These are phyloP conservation scores for Yamadazyma atmosphaerica DNA, from an alignment of 1,139 yeast genomes.

Conservation along the genomic window DNA sequence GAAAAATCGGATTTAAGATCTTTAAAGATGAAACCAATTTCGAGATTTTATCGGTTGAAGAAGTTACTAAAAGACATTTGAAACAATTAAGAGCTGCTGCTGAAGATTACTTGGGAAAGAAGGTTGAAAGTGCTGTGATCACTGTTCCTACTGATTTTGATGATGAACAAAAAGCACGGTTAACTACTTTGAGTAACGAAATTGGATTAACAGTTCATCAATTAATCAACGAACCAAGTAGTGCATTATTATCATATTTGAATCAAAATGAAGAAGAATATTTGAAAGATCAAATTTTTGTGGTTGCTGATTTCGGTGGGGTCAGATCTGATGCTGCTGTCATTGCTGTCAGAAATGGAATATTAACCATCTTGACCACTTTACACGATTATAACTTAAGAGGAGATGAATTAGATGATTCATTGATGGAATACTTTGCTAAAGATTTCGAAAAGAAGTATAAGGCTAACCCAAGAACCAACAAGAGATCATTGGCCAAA, in stretches of 20 bases:
- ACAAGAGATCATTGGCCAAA: conserved; percentile 85
- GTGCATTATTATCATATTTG: conserved; percentile 83
- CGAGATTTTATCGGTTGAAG: conserved; percentile 63
- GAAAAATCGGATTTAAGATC: conserved; percentile 69
- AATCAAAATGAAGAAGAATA: conserved; percentile 54
- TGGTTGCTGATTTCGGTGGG: conserved; percentile 97
- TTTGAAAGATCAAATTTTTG: conserved; percentile 73
- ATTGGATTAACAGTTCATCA: conserved; percentile 85
- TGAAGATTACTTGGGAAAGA: conserved; percentile 83
- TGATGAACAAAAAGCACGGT: conserved; percentile 66
- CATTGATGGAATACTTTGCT: conserved; percentile 80
- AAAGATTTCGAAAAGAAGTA: conserved; percentile 91
- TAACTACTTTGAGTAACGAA: conserved; percentile 59
- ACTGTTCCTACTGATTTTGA: conserved; percentile 91
- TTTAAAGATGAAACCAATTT: conserved; percentile 45
- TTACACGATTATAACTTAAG: conserved; percentile 83
- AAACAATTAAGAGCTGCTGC: conserved; percentile 85
- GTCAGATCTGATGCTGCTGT: conserved; percentile 96
- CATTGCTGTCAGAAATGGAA: conserved; percentile 89
- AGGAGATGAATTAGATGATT: conserved; percentile 82
- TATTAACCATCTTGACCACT: conserved; percentile 85
- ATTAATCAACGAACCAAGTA: conserved; percentile 88
- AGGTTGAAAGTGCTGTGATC: conserved; percentile 79
- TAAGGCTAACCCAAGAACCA: conserved; percentile 77
- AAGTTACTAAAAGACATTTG: conserved; percentile 82